phyloP scores from a whole-genome alignment of 2,329 filamentous ascomycete genomes.

The Sporothrix globosa region DNA sequence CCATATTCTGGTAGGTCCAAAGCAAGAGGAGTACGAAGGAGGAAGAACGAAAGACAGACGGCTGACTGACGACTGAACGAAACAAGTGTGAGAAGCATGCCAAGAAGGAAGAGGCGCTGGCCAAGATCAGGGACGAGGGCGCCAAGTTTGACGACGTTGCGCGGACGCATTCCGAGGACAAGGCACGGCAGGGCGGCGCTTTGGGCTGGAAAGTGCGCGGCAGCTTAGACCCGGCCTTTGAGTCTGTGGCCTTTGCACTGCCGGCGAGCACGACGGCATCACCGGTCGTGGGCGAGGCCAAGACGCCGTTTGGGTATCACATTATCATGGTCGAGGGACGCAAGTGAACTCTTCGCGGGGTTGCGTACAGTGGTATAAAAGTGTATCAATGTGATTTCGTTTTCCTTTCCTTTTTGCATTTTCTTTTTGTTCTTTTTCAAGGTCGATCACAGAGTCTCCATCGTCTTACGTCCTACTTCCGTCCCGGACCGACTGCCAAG shows the following conservation, averaged over 20 bases:
- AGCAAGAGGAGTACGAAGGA: no score
- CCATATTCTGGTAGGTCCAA: conserved; percentile 63
- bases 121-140: conserved; percentile 63
- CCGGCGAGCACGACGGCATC: conserved; percentile 65
- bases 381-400: neutral
- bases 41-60: neutral
- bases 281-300: conserved; percentile 70
- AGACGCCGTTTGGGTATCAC: conserved; percentile 77
- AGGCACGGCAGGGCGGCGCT: conserved; percentile 70
- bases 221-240: conserved; percentile 68
- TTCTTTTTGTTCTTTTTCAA: neutral
- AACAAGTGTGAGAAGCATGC: conserved; percentile 70
- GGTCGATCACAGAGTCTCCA: no score
- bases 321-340: conserved; percentile 74
- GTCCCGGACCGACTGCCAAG: neutral
- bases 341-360: conserved; percentile 45
- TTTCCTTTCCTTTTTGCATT: neutral
- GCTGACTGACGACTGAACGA: conserved; percentile 43
- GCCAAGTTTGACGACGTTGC: conserved; percentile 77
- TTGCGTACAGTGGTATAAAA: neutral
- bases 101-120: conserved; percentile 76
- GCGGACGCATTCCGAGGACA: conserved; percentile 73
- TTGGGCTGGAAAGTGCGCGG: conserved; percentile 75
- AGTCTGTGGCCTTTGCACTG: conserved; percentile 71
- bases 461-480: neutral